Base-by-base conservation (phyloP, 176 grass and related monocot species). In the Eragrostis nindensis region DNA sequence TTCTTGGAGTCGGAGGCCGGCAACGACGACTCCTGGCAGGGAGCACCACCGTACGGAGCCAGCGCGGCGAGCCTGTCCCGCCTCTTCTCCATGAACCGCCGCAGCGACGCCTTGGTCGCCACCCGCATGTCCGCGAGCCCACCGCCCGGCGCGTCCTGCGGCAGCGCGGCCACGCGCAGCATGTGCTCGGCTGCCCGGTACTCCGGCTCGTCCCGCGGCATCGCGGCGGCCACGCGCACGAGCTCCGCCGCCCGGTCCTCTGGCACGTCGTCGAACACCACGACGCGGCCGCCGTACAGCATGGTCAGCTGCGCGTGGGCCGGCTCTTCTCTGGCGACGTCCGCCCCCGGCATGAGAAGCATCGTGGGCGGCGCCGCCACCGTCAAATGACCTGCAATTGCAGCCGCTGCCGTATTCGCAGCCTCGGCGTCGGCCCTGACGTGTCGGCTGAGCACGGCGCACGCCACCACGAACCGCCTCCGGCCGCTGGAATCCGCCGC, bases 401-500 rank as follows among this genome's bases (percentile, higher is more conserved):
- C 57, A 10, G 16, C 59, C 0, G 36, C 17, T 18, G 64, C 17
- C 32, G 32, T 36, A 1, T 36, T 4, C 32, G 32, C 32, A 4
- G 32, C 32, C 32, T 36, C 32, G 32, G 32, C 32, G 4, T 87
- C 86, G 8, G 87, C 88, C 88, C 89, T 93, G 17, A 93, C 82
- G 73, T 91, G 91, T 76, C 91, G 87, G 88, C 94, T 89, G 24
- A 97, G 94, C 42, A 89, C 90, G 11, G 83, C 88, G 68, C 94
- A 97, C 45, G 94, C 82, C 81, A 93, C 36, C 30, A 88, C 86
- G 63, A 97, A 97, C 68, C 82, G 91, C 70, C 90, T n/a, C 38
- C 19, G 19, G 18, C 3, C 62, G 30, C 5, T 24, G 39, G 19
- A 13, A 68, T 21, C 30, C 62, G 30, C 4, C 8, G 32, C 32